These are phyloP conservation scores for Sclerotinia nivalis DNA, from an alignment of 2,329 filamentous ascomycete species.

Conservation along the genomic window DNA sequence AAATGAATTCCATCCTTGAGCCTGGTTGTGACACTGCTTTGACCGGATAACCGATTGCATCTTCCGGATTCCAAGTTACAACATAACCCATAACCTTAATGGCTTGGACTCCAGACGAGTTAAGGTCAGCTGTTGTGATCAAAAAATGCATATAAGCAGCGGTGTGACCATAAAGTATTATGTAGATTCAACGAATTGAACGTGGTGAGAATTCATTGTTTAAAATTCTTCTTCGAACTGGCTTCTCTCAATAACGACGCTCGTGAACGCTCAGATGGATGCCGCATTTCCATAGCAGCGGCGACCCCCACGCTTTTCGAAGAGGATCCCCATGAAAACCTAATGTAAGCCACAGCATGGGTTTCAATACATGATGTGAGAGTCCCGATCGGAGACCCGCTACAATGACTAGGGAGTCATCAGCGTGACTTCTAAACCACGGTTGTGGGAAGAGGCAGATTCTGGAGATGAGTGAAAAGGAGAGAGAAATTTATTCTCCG, in stretches of 20 bases:
- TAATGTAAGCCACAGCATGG: slow-evolving; percentile 19
- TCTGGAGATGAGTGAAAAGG: slow-evolving; percentile 3
- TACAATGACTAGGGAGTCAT: slow-evolving; percentile 3
- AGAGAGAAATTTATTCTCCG: neutral
- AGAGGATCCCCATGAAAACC: slow-evolving; percentile 5
- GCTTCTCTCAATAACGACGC: neutral
- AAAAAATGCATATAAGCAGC: slow-evolving; percentile 15
- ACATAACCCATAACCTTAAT: neutral
- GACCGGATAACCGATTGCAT: slow-evolving; percentile 9
- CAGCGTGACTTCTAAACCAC: slow-evolving; percentile 13
- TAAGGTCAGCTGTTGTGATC: slow-evolving; percentile 16
- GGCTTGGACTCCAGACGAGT: neutral
- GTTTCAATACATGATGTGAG: slow-evolving; percentile 15
- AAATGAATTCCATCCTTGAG: slow-evolving; percentile 8
- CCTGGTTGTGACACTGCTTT: neutral
- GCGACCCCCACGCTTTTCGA: slow-evolving; percentile 18
- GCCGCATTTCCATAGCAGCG: neutral
- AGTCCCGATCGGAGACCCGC: slow-evolving; percentile 18
- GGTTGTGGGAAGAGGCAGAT: neutral
- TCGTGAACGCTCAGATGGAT: slow-evolving; percentile 12
- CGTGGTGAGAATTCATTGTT: neutral
- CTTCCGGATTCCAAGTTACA: slow-evolving; percentile 14
- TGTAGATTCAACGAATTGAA: neutral
- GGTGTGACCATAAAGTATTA: neutral
- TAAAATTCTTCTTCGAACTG: neutral